Base-by-base conservation (phyloP, 2,329 filamentous ascomycete species). In the Juglanconis sp. region DNA sequence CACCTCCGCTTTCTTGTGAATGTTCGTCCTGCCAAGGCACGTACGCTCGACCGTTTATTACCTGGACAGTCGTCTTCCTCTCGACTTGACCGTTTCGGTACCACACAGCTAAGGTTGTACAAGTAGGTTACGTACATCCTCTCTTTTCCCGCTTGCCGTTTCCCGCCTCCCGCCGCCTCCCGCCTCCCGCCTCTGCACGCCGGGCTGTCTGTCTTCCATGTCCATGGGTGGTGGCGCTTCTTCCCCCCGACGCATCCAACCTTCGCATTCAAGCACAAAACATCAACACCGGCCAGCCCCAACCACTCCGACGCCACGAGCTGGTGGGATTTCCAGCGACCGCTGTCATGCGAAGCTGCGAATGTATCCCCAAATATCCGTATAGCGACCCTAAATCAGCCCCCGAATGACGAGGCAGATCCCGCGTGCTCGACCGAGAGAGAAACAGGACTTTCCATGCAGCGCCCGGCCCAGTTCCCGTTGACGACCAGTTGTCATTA, bases 291-390 rank as follows among this genome's bases (percentile, higher is more conserved):
- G 9, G 40, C 5, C 42, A 5, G n/a, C 17, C 17, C 8, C 31
- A 24, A 36, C 9, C 5, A 31, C 44, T n/a, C 3, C 10, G 4
- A 6, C 11, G 42, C 11, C 17, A 8, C 40, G 15, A 34, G 15
- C 38, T 24, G 31, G 40, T 15, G 31, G 17, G 40, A 34, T 17
- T 42, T n/a, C 24, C 54, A 24, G 11, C 11, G 44, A 44, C 15
- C 46, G 53, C 54, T 57, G 40, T 35, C 54, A 52, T 56, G 52
- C 51, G 47, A 56, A 31, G 50, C 49, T 50, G 34, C 36, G 51
- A 40, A 30, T 44, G 13, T 35, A 9, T 42, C 49, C 51, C 51
- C 32, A 48, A 55, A 24, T 32, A 57, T 47, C 32, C 51, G 47
- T 51, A 53, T 44, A 51, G 42, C 53, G 44, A 32, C 53, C 44